phyloP scores from a whole-genome alignment of 2,329 filamentous ascomycete species.

The Cyphellophora europaea region DNA sequence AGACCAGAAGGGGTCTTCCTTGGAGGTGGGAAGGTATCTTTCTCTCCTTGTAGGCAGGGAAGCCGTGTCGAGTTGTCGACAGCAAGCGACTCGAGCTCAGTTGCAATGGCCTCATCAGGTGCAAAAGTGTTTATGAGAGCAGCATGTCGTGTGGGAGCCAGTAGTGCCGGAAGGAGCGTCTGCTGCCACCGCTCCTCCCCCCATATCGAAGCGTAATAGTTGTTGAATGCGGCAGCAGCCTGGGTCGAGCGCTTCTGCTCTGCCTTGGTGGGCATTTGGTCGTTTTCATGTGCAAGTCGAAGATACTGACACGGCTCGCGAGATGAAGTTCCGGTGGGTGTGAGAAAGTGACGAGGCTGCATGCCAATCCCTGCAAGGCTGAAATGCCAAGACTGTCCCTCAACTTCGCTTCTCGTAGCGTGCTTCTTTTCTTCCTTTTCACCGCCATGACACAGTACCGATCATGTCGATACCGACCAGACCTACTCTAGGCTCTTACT shows the following conservation, averaged over 20 bases:
- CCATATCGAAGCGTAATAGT: conserved; percentile 5
- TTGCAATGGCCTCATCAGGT: background rate
- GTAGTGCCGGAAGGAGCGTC: conserved; percentile 6
- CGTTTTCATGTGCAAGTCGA: too few relatives aligned
- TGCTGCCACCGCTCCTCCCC: conserved; percentile 8
- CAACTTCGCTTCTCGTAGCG: too few relatives aligned
- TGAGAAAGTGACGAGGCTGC: too few relatives aligned
- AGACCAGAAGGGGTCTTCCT: background rate
- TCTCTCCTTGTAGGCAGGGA: background rate
- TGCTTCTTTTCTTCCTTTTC: too few relatives aligned
- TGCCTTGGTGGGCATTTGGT: conserved; percentile 6
- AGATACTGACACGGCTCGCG: too few relatives aligned
- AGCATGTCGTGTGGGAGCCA: conserved; percentile 7
- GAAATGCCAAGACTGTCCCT: too few relatives aligned
- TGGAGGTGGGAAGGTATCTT: conserved; percentile 1
- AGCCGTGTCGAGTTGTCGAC: background rate
- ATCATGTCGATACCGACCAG: too few relatives aligned
- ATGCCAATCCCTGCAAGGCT: too few relatives aligned
- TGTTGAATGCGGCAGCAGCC: conserved; percentile 6
- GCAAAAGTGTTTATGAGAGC: conserved; percentile 7
- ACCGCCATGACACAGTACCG: too few relatives aligned
- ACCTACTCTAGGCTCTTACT: too few relatives aligned
- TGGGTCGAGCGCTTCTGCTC: conserved; percentile 5
- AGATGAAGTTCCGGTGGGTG: too few relatives aligned
- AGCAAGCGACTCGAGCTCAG: background rate